Base-by-base conservation (phyloP, 306 rosid species). In the Pyrus bretschneideri region DNA sequence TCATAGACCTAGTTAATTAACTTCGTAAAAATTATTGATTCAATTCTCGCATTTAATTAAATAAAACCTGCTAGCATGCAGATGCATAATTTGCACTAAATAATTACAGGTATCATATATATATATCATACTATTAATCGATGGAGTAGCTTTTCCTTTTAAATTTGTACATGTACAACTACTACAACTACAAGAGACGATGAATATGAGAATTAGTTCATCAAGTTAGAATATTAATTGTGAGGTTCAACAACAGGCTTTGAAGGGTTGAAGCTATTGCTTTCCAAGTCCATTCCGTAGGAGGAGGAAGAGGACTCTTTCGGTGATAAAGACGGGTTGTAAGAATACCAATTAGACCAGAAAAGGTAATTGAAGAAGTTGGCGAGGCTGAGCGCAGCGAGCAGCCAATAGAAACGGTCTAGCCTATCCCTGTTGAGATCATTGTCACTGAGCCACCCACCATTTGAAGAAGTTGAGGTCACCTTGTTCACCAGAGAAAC, bases 381-480 rank as follows among this genome's bases (percentile, higher is more conserved):
- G 62, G 87, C 22, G 67, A 89, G 40, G 77, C 93, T 87, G 45
- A 89, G 84, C 9, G 81, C 81, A 17, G 91, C 89, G 52, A 89
- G 82, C 44, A 87, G 72, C 94, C 94, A 87, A 69, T 85, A 89
- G 76, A 87, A 89, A 65, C 78, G 77, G 60, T 89, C 94, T 55
- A 89, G 74, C 68, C 78, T 80, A 30, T 87, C 88, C 33, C 69
- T 82, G 83, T 89, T 85, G 18, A 89, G 87, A 73, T 89, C 87
- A 80, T 89, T 83, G 71, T 82, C 81, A 64, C 87, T 79, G 5
- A 85, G 83, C 94, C 90, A 87, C 6, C 91, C 89, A 4, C 86
- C 83, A 33, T 73, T 58, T 0, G 83, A 54, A 40, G 54, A 70
- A 5, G 61, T 51, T 25, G 79, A 61, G 23, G 90, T 86, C 2